phyloP scores from a whole-genome alignment of 805 yeast species.

The Crinitomyces ghanaensis region DNA sequence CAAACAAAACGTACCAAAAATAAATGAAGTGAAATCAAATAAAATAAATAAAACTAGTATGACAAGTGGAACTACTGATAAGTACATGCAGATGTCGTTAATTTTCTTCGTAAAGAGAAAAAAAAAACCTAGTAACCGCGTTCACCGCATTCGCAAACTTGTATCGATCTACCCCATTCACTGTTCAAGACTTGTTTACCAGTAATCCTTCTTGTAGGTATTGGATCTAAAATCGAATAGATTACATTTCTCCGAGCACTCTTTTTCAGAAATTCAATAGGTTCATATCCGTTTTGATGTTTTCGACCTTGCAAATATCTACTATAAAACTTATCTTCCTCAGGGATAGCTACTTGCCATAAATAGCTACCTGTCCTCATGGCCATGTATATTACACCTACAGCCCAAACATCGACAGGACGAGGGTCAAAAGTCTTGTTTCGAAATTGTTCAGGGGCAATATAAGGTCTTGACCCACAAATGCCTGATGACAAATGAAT shows the following conservation, averaged over 20 bases:
- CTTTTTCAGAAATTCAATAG: constrained; percentile 71
- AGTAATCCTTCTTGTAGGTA: constrained; percentile 75
- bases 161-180: constrained; percentile 92
- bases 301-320: constrained; percentile 69
- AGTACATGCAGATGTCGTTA: too few relatives aligned
- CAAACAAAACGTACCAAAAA: background rate
- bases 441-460: constrained; percentile 79
- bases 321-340: constrained; percentile 68
- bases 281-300: constrained; percentile 79
- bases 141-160: constrained; percentile 63
- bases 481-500: constrained; percentile 61
- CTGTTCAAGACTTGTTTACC: constrained; percentile 80
- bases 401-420: constrained; percentile 80
- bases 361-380: constrained; percentile 88
- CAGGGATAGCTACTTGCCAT: constrained; percentile 70
- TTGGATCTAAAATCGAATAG: constrained; percentile 86
- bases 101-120: too few relatives aligned
- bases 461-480: constrained; percentile 83
- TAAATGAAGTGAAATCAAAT: too few relatives aligned
- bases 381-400: constrained; percentile 66
- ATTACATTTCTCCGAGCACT: constrained; percentile 88
- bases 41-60: too few relatives aligned
- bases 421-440: constrained; percentile 58
- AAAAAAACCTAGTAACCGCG: constrained; percentile 15
- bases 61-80: too few relatives aligned